A percentile compares a stretch with the other conserved stretches of the same genome.
Conservation (phyloP, 441 rosid species). For the Pelargonium fulgidum region DNA sequence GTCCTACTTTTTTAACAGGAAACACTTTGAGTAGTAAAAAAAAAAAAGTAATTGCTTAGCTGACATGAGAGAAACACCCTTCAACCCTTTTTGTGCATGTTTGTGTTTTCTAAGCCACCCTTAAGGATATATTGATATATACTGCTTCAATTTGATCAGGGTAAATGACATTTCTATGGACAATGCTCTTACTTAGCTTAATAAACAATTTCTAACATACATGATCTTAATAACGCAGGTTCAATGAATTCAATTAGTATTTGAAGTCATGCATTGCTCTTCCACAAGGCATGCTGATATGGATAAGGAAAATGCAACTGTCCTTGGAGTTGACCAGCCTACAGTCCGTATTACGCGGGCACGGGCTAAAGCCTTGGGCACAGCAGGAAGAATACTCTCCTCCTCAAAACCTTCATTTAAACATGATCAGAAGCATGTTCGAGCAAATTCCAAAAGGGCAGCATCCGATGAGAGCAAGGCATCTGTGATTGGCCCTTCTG, state of each 20-base stretch:
- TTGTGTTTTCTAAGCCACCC: background rate
- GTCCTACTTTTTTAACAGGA: background rate
- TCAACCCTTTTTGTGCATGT: background rate
- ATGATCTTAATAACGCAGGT: conserved; percentile 32
- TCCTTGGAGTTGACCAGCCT: conserved; percentile 34
- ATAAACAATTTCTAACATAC: background rate
- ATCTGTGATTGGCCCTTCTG: conserved; percentile 26
- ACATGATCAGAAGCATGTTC: conserved; percentile 44
- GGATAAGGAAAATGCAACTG: conserved; percentile 49
- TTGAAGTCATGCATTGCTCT: conserved; percentile 32
- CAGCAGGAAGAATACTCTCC: conserved; percentile 37
- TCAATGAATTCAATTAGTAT: conserved; percentile 30
- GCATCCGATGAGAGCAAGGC: conserved; percentile 39
- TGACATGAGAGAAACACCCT: background rate
- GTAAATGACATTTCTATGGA: background rate
- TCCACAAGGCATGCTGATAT: conserved; percentile 39
- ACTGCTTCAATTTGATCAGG: conserved; percentile 7
- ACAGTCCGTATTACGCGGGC: conserved; percentile 57
- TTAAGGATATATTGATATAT: background rate
- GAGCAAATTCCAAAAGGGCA: conserved; percentile 38
- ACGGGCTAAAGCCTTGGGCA: conserved; percentile 52
- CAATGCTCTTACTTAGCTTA: conserved; percentile 6
- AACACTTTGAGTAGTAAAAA: background rate
- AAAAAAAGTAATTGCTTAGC: background rate
- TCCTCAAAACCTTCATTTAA: conserved; percentile 49